phyloP scores from a whole-genome alignment of 148 eudicot genomes.

The Arbutus unedo region DNA sequence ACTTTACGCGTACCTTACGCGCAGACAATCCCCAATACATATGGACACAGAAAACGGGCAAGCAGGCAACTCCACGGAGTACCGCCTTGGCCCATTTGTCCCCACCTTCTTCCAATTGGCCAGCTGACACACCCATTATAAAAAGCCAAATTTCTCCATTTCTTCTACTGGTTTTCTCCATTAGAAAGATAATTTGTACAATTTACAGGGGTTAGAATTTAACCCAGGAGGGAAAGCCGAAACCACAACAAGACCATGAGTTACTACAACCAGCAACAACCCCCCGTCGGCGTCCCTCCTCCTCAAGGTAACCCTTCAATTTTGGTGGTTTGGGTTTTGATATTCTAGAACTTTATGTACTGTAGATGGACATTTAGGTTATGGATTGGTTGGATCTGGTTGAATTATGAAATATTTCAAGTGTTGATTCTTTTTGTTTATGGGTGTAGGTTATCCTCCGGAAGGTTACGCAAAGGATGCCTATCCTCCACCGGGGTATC shows the following conservation, averaged over 20 bases:
- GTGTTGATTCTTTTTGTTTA: not conserved
- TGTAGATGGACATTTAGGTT: not conserved
- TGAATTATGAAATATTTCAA: not conserved
- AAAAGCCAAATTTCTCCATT: not conserved
- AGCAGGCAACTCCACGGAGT: not conserved
- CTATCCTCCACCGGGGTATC: conserved; percentile 62
- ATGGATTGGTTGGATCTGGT: conserved; percentile 18
- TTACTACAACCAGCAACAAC: conserved; percentile 74
- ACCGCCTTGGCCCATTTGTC: not conserved
- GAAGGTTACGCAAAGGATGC: conserved; percentile 63
- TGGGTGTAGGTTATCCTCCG: conserved; percentile 54
- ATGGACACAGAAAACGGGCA: not conserved
- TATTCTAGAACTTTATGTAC: not conserved
- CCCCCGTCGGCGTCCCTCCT: conserved; percentile 85
- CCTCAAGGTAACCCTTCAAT: conserved; percentile 55
- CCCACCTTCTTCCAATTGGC: not conserved
- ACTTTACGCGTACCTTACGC: not conserved
- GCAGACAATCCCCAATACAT: not conserved
- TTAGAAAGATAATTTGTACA: not conserved
- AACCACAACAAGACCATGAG: conserved; percentile 38
- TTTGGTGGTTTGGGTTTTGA: not conserved
- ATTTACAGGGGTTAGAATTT: not conserved
- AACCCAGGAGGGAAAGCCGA: not conserved
- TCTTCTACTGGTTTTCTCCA: not conserved
- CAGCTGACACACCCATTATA: not conserved